phyloP scores from a whole-genome alignment of 345 rosid species.

The Limnanthes douglasii region DNA sequence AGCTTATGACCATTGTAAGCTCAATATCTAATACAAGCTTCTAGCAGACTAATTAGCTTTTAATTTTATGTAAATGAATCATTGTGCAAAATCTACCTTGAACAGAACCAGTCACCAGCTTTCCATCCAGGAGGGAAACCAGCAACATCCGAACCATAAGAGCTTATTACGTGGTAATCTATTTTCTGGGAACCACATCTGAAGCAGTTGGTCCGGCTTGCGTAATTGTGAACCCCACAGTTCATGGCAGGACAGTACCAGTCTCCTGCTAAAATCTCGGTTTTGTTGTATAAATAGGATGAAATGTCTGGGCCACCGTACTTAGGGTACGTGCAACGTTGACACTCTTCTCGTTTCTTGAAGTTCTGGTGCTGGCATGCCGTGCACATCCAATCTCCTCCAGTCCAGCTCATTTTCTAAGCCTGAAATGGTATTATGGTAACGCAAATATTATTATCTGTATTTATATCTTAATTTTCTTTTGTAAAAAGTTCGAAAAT shows the following conservation, averaged over 20 bases:
- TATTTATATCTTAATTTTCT: too few relatives aligned
- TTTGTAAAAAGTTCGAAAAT: too few relatives aligned
- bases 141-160: conserved; percentile 22
- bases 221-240: conserved; percentile 90
- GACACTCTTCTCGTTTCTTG: conserved; percentile 63
- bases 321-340: conserved; percentile 58
- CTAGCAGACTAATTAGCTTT: too few relatives aligned
- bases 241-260: conserved; percentile 81
- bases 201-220: conserved; percentile 65
- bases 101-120: conserved; percentile 92
- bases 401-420: conserved; percentile 65
- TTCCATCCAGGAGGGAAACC: conserved; percentile 74
- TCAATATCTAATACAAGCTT: too few relatives aligned
- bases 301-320: conserved; percentile 65
- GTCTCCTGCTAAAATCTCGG: conserved; percentile 72
- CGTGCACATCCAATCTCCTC: conserved; percentile 83
- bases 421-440: too few relatives aligned
- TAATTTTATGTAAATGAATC: too few relatives aligned
- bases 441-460: too few relatives aligned
- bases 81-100: too few relatives aligned
- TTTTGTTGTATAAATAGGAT: conserved; percentile 29
- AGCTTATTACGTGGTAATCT: conserved; percentile 18
- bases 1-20: too few relatives aligned
- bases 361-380: conserved; percentile 71
- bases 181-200: conserved; percentile 48